phyloP scores from a whole-genome alignment of 768 basidiomycete species.

The Tricholoma bakamatsutake region DNA sequence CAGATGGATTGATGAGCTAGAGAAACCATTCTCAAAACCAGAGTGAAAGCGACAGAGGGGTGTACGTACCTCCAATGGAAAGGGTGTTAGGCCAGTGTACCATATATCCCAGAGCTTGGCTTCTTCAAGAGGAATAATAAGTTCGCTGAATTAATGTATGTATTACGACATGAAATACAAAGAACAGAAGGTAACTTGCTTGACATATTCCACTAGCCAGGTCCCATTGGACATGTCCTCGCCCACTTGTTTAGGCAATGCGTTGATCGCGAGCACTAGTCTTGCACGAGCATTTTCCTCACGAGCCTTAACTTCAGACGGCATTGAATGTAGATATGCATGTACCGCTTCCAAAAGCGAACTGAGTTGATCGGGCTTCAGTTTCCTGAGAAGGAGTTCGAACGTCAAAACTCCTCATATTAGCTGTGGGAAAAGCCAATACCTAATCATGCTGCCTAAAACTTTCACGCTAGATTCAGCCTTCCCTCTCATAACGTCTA shows the following conservation, averaged over 20 bases:
- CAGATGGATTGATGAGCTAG: constrained; percentile 66
- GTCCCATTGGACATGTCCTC: constrained; percentile 23
- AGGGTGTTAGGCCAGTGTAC: constrained; percentile 61
- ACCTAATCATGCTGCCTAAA: constrained; percentile 47
- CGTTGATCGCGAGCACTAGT: constrained; percentile 15
- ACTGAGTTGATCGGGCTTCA: constrained; percentile 26
- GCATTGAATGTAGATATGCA: constrained; percentile 29
- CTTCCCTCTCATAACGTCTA: constrained; percentile 38
- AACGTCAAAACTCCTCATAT: neutral
- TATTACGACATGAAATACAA: neutral
- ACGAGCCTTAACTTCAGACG: constrained; percentile 22
- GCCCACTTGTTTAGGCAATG: constrained; percentile 10
- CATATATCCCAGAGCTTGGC: constrained; percentile 61
- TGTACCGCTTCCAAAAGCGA: constrained; percentile 36
- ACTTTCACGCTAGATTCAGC: constrained; percentile 37
- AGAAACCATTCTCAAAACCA: neutral
- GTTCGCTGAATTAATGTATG: constrained; percentile 26
- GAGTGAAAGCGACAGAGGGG: neutral
- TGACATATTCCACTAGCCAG: constrained; percentile 48
- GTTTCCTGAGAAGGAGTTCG: constrained; percentile 25
- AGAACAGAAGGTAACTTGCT: constrained; percentile 28
- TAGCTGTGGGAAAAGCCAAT: neutral
- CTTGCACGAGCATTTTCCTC: constrained; percentile 27
- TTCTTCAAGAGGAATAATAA: constrained; percentile 43
- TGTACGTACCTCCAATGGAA: constrained; percentile 57